Evolutionary conservation across 208 protist genomes (phyloP).

Genomic region (Crithidia acanthocephali): DNA sequence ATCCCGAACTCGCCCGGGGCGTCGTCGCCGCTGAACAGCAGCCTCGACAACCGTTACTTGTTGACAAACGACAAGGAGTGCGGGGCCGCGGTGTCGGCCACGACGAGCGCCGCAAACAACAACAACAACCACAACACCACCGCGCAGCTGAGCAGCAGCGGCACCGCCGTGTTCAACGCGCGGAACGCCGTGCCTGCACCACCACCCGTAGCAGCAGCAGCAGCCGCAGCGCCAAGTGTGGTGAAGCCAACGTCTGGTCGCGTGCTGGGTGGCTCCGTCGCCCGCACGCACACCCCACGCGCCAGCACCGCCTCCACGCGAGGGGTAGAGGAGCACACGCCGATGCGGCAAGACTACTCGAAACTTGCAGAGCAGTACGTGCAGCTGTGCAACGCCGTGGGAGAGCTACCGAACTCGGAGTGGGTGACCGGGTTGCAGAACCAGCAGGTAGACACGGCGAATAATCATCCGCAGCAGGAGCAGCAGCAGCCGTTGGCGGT

Average conservation of each 20-base stretch:
- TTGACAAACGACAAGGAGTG: slow-evolving; percentile 18
- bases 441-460: neutral
- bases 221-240: neutral
- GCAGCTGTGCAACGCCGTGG: slow-evolving; percentile 53
- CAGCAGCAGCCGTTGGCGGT: neutral
- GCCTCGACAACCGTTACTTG: slow-evolving; percentile 19
- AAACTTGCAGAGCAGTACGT: slow-evolving; percentile 56
- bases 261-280: neutral
- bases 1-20: slow-evolving; percentile 23
- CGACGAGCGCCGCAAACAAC: neutral
- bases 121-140: neutral
- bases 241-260: slow-evolving; percentile 28
- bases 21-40: slow-evolving; percentile 29
- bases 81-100: neutral
- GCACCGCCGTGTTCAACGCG: neutral
- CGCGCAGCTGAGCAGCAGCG: slow-evolving; percentile 1
- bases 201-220: neutral
- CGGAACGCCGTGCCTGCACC: slow-evolving; percentile 1
- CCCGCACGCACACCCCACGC: slow-evolving; percentile 16
- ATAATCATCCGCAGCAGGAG: neutral
- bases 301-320: slow-evolving; percentile 1
- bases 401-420: slow-evolving; percentile 58
- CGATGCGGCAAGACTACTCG: slow-evolving; percentile 19
- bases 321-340: slow-evolving; percentile 5
- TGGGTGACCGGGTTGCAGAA: slow-evolving; percentile 50